These are phyloP conservation scores for Hemileia vastatrix DNA, from an alignment of 1,284 basidiomycete species.

Conservation along the genomic window DNA sequence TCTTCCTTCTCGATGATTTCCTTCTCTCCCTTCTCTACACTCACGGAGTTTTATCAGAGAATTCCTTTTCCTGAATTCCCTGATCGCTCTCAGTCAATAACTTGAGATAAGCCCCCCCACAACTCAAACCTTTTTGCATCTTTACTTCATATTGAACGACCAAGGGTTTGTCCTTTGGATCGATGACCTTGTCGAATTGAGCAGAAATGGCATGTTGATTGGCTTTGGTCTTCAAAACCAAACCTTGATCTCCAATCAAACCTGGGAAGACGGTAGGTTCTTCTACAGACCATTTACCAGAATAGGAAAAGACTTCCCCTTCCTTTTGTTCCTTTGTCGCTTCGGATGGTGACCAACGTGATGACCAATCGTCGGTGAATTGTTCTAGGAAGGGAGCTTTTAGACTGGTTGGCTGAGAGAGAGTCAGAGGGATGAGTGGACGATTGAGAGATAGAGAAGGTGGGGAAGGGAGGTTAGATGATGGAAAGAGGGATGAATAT, in stretches of 20 bases:
- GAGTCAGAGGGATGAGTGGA: neutral
- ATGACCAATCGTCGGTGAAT: constrained; percentile 79
- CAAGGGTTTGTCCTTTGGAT: constrained; percentile 74
- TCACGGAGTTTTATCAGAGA: constrained; percentile 88
- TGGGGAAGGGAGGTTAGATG: neutral
- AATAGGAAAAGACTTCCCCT: constrained; percentile 79
- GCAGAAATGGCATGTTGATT: constrained; percentile 96
- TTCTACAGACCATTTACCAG: constrained; percentile 93
- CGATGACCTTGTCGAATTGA: constrained; percentile 65
- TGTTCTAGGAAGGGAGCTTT: constrained; percentile 94
- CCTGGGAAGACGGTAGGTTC: constrained; percentile 61
- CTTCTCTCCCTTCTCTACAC: neutral
- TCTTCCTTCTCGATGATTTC: neutral
- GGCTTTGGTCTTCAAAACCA: constrained; percentile 61
- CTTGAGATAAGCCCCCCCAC: constrained; percentile 97
- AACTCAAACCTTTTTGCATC: constrained; percentile 97
- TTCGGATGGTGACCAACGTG: constrained; percentile 88
- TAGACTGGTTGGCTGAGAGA: constrained; percentile 61
- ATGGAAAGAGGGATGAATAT: too few relatives aligned
- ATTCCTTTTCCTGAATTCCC: constrained; percentile 86
- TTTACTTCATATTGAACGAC: constrained; percentile 99
- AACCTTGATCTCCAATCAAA: constrained; percentile 42
- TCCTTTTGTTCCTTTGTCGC: constrained; percentile 94
- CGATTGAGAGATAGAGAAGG: neutral
- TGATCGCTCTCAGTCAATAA: constrained; percentile 64